Evolutionary conservation across 441 rosid genomes (phyloP).

Genomic region (Raphanus hybrid): DNA sequence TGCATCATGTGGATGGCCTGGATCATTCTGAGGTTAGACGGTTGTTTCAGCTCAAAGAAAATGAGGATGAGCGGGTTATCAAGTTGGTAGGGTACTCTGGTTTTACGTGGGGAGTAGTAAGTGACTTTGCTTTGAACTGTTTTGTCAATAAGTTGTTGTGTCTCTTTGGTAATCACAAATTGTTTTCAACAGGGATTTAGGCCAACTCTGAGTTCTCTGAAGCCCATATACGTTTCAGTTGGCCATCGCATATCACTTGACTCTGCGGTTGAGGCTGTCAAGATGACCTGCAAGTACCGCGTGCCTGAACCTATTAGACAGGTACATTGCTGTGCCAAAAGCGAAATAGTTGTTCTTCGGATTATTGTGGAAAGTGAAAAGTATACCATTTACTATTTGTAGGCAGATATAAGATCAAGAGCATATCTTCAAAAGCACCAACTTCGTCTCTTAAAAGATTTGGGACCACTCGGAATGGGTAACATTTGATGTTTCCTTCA

Average conservation of each 20-base stretch:
- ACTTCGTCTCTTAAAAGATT: conserved; percentile 31
- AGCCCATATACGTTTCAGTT: conserved; percentile 77
- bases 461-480: conserved; percentile 7
- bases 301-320: conserved; percentile 93
- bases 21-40: conserved; percentile 60
- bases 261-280: conserved; percentile 67
- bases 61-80: conserved; percentile 48
- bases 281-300: conserved; percentile 74
- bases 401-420: conserved; percentile 84
- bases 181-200: conserved; percentile 63
- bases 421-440: conserved; percentile 55
- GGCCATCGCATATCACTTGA: conserved; percentile 88
- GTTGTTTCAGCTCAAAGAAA: conserved; percentile 60
- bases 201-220: conserved; percentile 55
- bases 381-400: conserved; percentile 22
- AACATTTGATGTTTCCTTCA: conserved; percentile 22
- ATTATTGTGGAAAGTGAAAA: neutral
- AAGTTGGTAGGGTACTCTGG: conserved; percentile 79
- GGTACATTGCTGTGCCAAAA: conserved; percentile 48
- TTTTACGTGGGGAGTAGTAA: conserved; percentile 82
- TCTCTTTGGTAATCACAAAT: neutral
- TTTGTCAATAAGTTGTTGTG: neutral
- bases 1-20: conserved; percentile 92
- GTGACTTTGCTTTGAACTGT: conserved; percentile 35
- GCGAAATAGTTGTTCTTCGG: neutral